Base-by-base conservation (phyloP, 1,284 basidiomycete genomes). In the Cutaneotrichosporon mucoides region DNA sequence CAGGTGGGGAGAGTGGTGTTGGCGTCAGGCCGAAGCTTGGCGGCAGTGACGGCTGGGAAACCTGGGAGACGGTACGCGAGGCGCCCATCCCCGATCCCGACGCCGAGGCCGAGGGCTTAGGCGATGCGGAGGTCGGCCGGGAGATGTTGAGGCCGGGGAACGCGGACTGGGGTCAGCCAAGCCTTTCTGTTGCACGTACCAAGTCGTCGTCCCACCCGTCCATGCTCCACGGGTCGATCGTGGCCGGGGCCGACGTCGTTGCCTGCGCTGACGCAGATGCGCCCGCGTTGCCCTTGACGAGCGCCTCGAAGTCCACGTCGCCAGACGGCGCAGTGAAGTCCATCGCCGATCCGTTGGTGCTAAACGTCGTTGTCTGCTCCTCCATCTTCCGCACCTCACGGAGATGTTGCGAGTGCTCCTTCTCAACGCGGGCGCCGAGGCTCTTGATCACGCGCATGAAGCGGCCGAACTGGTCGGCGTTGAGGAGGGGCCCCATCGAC, bases 401-500 rank as follows among this genome's bases (percentile, higher is more conserved):
- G 6, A 79, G 68, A 58, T 79, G 78, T 43, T 76, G 72, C 2
- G 70, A 62, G 53, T 79, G 78, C 62, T 79, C 78, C 55, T 67
- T 62, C 63, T 79, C 77, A 3, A 79, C 76, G 2, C 78, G 73
- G 0, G 68, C 58, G 0, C 77, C 75, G 0, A 79, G 70, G 2
- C 73, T 67, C 64, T 78, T 75, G 63, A 79, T 76, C 8, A 78
- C 77, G 3, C 77, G 76, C 91, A 94, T 94, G 75, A 94, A 94
- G 4, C 88, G 85, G 64, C 87, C 84, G 73, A 98, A 99, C 77
- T 99, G 96, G 37, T 88, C 85, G 4, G 93, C 84, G 67, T 88
- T 96, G 35, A 98, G 79, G 42, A 97, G 74, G 55, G 93, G 93
- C n/a, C 92, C 93, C 79, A 96, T 94, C 1, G 89, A 92, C 92